Evolutionary conservation across 805 yeast species (phyloP), one percentile per base, ranked within the genome.

Genomic region (Candida parachauliodes): DNA sequence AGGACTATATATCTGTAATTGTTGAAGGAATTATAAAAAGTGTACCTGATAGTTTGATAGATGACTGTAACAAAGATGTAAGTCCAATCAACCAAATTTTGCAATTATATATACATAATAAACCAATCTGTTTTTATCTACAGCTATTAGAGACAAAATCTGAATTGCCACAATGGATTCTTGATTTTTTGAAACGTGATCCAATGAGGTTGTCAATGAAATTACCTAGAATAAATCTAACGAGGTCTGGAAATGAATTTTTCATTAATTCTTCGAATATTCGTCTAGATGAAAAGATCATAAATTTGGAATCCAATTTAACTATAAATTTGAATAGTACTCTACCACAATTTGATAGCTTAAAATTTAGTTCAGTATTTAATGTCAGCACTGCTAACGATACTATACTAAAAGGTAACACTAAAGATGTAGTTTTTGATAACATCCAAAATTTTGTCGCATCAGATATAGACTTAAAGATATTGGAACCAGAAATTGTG

Each of bases 101-200:
- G 4, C 49, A 53, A 21, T 36, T 44, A 20, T 42, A 48, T 17
- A 36, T 57, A 16, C 42, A 52, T 8, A 44, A 48, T 7, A 40
- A 45, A 10, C 39, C 52, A 8, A 37, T 57, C 7, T 41, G 40
- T 11, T 34, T 52, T 4, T 37, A 38, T 26, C 21, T 57, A 4
- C 45, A 48, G n/a, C 58, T 45, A n/a, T 7, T 20, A 2, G 46
- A 47, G 23, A 16, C 30, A 8, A 23, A 24, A 24, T 31, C 34
- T 2, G 28, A 36, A 8, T 36, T 60, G 17, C 64, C 63, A 1
- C 28, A 37, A 9, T 61, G 66, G 66, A 39, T 59, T 24, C 42
- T 39, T 31, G 43, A 51, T 21, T 27, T 52, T 1, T 37, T 60
- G 8, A 43, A 37, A 16, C 33, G 37, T 11, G 36, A 44, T 8